These are phyloP conservation scores for Lichtheimia ramosa DNA, from an alignment of 371 early-diverging fungal genomes.

Conservation along the genomic window DNA sequence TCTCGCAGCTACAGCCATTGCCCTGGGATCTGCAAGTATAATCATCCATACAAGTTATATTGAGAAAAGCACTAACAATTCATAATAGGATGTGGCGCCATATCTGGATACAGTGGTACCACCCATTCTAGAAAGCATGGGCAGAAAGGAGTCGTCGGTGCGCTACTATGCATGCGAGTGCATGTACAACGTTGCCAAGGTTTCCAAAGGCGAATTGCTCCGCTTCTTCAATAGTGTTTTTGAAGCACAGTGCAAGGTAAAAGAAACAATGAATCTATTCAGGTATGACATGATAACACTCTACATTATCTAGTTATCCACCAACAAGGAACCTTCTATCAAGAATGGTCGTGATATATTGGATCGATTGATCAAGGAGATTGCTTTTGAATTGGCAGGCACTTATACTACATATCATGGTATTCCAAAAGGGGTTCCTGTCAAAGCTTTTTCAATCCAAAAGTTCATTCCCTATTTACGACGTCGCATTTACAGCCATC, in stretches of 20 bases:
- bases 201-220: slow-evolving; percentile 79
- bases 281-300: neutral
- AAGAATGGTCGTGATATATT: slow-evolving; percentile 87
- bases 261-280: neutral
- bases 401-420: slow-evolving; percentile 50
- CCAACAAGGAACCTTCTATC: slow-evolving; percentile 82
- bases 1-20: slow-evolving; percentile 84
- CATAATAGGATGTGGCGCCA: slow-evolving; percentile 52
- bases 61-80: neutral
- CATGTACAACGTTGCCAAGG: slow-evolving; percentile 95
- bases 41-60: neutral
- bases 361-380: slow-evolving; percentile 89
- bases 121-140: slow-evolving; percentile 84
- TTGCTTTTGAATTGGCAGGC: slow-evolving; percentile 83
- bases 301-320: slow-evolving; percentile 54
- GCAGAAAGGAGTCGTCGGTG: slow-evolving; percentile 83
- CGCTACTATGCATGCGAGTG: slow-evolving; percentile 94
- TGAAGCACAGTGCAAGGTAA: slow-evolving; percentile 86
- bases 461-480: slow-evolving; percentile 85
- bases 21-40: slow-evolving; percentile 67
- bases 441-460: slow-evolving; percentile 76
- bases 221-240: slow-evolving; percentile 91
- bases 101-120: slow-evolving; percentile 80
- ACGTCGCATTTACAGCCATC: slow-evolving; percentile 82
- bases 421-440: slow-evolving; percentile 23